These are phyloP conservation scores for Pleurotus sapidus DNA, from an alignment of 768 basidiomycete species.

Conservation along the genomic window DNA sequence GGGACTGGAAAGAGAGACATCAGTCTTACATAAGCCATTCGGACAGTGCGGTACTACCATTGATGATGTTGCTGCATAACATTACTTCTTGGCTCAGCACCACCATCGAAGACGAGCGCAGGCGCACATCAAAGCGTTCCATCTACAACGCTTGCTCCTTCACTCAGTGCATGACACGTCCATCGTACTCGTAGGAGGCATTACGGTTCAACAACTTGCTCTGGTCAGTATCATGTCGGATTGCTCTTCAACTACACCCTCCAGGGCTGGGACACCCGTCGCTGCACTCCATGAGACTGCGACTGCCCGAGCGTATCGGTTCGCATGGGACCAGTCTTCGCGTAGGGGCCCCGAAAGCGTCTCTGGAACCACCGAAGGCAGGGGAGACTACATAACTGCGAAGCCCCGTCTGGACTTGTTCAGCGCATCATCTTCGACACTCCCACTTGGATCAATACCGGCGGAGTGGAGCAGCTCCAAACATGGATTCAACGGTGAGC, in stretches of 20 bases:
- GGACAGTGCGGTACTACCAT: background rate
- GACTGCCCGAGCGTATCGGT: slow-evolving; percentile 62
- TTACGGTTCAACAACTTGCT: background rate
- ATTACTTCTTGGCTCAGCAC: no score
- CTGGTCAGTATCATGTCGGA: slow-evolving; percentile 35
- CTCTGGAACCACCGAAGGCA: slow-evolving; percentile 67
- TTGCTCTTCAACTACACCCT: slow-evolving; percentile 44
- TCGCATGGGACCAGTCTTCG: slow-evolving; percentile 68
- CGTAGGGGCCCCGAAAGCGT: slow-evolving; percentile 69
- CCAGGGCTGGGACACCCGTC: slow-evolving; percentile 56
- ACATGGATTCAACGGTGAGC: slow-evolving; percentile 87
- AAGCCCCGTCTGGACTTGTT: slow-evolving; percentile 46
- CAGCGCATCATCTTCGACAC: slow-evolving; percentile 45
- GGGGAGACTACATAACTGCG: slow-evolving; percentile 59
- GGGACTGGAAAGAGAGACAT: slow-evolving; percentile 25
- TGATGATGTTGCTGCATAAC: no score
- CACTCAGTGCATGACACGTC: background rate
- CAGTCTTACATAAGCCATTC: background rate
- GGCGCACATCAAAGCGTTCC: no score
- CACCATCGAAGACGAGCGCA: no score
- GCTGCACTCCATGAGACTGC: slow-evolving; percentile 36
- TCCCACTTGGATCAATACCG: slow-evolving; percentile 48
- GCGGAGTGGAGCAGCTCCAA: slow-evolving; percentile 77
- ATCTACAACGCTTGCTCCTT: no score
- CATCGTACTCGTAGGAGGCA: background rate